Conservation (phyloP, 2,329 filamentous ascomycete species). For the Paracoccidioides lutzii region DNA sequence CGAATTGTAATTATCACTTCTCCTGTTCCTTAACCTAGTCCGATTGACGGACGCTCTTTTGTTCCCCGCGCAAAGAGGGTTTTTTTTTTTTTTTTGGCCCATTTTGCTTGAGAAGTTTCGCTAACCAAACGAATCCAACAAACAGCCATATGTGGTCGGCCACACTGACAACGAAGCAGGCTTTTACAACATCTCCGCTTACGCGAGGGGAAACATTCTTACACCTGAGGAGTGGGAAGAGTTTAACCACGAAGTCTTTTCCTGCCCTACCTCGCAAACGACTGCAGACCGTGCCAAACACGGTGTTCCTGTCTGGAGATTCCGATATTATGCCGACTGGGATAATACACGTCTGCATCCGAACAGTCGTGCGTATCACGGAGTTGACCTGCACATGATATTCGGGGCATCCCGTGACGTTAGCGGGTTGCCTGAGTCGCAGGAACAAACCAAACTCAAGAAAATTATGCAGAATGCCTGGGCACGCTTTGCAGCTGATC, state of each 20-base stretch:
- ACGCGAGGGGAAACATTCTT: slow-evolving; percentile 26
- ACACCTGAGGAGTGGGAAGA: slow-evolving; percentile 26
- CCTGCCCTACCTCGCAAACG: slow-evolving; percentile 33
- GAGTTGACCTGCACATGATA: slow-evolving; percentile 36
- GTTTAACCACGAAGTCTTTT: slow-evolving; percentile 36
- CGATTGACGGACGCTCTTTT: no score
- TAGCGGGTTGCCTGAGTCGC: slow-evolving; percentile 24
- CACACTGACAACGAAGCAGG: slow-evolving; percentile 36
- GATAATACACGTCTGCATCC: slow-evolving; percentile 36
- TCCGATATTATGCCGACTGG: slow-evolving; percentile 40
- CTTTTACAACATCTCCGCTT: slow-evolving; percentile 37
- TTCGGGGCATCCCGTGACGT: slow-evolving; percentile 32
- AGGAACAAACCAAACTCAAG: slow-evolving; percentile 22
- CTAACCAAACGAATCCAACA: background rate
- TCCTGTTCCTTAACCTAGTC: no score
- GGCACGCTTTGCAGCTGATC: slow-evolving; percentile 30
- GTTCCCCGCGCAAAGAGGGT: no score
- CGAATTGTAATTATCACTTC: slow-evolving; percentile 17
- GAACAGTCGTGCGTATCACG: slow-evolving; percentile 39
- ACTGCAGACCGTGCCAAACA: slow-evolving; percentile 23
- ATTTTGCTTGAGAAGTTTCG: no score
- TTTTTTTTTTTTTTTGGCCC: no score
- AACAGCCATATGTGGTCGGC: slow-evolving; percentile 30
- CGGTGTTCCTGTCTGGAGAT: slow-evolving; percentile 32
- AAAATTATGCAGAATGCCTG: slow-evolving; percentile 31